phyloP scores from a whole-genome alignment of 495 filamentous ascomycete species.

The Cladorrhinum samala region DNA sequence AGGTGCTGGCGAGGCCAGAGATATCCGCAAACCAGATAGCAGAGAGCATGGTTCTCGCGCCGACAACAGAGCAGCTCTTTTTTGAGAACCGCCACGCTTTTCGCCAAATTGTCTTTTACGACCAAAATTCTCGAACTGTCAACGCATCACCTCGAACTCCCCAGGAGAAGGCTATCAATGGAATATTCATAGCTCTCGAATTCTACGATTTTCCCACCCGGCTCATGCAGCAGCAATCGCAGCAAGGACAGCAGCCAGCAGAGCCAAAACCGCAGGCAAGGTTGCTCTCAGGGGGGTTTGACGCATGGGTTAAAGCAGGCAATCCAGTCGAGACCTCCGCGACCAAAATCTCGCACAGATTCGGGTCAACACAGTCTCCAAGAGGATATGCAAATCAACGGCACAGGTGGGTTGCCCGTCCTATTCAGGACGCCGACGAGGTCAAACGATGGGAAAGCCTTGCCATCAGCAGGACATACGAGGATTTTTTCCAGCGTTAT shows the following conservation, averaged over 20 bases:
- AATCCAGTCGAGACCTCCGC: conserved; percentile 21
- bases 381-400: conserved; percentile 14
- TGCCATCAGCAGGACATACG: conserved; percentile 45
- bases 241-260: background rate
- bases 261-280: conserved; percentile 57
- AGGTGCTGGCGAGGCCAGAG: conserved; percentile 59
- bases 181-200: conserved; percentile 70
- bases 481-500: conserved; percentile 79
- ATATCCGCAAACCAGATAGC: conserved; percentile 82
- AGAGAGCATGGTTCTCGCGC: conserved; percentile 74
- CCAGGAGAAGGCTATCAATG: conserved; percentile 55
- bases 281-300: conserved; percentile 72
- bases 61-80: conserved; percentile 61
- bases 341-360: background rate
- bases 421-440: conserved; percentile 31
- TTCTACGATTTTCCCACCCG: conserved; percentile 72
- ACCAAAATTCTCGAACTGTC: conserved; percentile 54
- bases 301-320: conserved; percentile 76
- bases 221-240: background rate
- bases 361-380: conserved; percentile 17
- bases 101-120: conserved; percentile 87
- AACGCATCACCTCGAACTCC: conserved; percentile 36
- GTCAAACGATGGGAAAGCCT: conserved; percentile 37
- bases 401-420: conserved; percentile 21
- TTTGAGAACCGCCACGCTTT: conserved; percentile 74